Conservation (phyloP, 164 flowering plant species). For the Kalanchoe fedtschenkoi region DNA sequence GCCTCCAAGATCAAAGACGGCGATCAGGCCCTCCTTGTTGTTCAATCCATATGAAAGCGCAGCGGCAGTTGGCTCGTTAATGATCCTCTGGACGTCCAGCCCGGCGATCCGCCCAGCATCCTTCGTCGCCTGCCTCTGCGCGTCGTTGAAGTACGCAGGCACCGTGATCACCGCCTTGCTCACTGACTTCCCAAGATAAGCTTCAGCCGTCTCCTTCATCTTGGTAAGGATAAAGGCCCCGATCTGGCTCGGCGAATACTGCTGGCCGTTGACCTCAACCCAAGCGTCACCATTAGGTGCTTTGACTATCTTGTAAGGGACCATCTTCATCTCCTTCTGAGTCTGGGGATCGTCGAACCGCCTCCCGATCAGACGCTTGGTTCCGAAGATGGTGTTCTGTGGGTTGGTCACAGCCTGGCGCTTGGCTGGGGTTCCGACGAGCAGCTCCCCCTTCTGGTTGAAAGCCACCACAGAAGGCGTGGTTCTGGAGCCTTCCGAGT, state of each 20-base stretch:
- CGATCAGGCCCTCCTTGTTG: conserved; percentile 29
- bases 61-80: conserved; percentile 41
- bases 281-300: conserved; percentile 34
- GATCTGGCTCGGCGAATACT: conserved; percentile 29
- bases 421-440: conserved; percentile 27
- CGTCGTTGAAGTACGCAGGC: conserved; percentile 37
- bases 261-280: conserved; percentile 30
- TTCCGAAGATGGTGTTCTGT: conserved; percentile 27
- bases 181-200: conserved; percentile 25
- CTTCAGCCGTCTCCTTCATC: conserved; percentile 30
- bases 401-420: conserved; percentile 32
- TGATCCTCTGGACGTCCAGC: conserved; percentile 26
- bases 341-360: conserved; percentile 27
- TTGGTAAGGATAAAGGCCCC: conserved; percentile 31
- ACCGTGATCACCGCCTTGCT: conserved; percentile 33
- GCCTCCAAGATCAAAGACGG: conserved; percentile 35
- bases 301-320: conserved; percentile 29
- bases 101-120: conserved; percentile 44
- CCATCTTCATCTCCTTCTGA: conserved; percentile 30
- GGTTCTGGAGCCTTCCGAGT: conserved; percentile 28
- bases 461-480: conserved; percentile 30
- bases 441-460: conserved; percentile 21
- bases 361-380: conserved; percentile 29
- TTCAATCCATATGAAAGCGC: conserved; percentile 33
- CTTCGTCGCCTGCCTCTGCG: conserved; percentile 32